Base-by-base conservation (phyloP, 768 basidiomycete species). In the Paxillus rubicundulus region DNA sequence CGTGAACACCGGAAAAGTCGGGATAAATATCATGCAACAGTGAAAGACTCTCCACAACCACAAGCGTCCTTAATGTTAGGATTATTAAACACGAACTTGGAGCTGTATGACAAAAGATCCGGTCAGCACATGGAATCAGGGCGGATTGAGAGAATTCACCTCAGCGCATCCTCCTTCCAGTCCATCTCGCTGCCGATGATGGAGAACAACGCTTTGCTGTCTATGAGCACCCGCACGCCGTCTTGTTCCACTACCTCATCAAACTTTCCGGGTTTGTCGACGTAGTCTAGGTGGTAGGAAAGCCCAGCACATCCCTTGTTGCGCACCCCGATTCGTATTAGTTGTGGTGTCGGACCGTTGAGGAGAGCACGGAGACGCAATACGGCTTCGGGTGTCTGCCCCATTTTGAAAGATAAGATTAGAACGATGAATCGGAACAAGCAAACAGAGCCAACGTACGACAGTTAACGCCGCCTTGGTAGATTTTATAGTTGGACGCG, bases 181-280 rank as follows among this genome's bases (percentile, higher is more conserved):
- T 96, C 93, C 97, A 99, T 99, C 78, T 91, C 90, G 70, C 92
- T 96, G 45, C 97, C 97, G 55, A 99, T 97, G 60, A 99, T 97
- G 53, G 90, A 93, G 68, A 99, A 98, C 57, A 99, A 72, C 21
- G 97, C 97, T 70, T 95, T 98, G 66, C 86, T 88, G 74, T 99
- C 97, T 67, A 98, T 93, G 56, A 98, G 75, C 41, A 99, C 96
- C 58, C 78, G 82, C 21, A 97, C 92, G 2, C 89, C 96, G 58
- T 98, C 94, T 72, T 98, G 97, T 68, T 92, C 85, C 18, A 98
- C 94, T 16, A 98, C 82, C 66, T 98, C 97, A 73, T 99, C 97
- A 61, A 98, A 98, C 70, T 86, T 88, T 5, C 81, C 90, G 1
- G 92, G 85, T 62, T 83, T 74, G 38, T 94, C 92, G 49, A 98